Conservation (phyloP, 176 grass and related monocot species). For the Alloteropsis semialata region DNA sequence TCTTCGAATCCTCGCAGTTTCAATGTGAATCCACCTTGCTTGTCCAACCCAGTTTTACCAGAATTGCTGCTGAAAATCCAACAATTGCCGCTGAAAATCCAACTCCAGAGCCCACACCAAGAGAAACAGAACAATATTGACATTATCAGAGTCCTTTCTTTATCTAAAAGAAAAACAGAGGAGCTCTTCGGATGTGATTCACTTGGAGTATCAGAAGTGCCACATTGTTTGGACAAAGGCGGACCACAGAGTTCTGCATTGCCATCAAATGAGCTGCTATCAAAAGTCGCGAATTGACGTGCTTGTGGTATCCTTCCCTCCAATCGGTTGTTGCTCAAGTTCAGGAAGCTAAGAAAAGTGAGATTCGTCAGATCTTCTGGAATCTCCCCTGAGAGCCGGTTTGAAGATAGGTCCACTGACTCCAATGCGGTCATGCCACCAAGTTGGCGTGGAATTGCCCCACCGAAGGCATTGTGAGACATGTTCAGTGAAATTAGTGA, state of each 20-base stretch:
- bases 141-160: too few species aligned
- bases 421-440: neutral
- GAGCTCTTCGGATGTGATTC: neutral
- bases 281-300: neutral
- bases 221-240: slow-evolving; percentile 4
- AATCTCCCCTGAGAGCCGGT: neutral
- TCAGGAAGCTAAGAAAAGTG: slow-evolving; percentile 23
- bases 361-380: too few species aligned
- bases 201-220: neutral
- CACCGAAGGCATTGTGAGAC: neutral
- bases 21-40: neutral
- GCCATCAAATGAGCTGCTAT: neutral
- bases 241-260: neutral
- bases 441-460: neutral
- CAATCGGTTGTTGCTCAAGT: slow-evolving; percentile 15
- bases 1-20: too few species aligned
- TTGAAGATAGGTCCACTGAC: neutral
- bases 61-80: neutral
- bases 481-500: neutral
- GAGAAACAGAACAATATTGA: neutral
- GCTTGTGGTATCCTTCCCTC: neutral
- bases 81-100: neutral
- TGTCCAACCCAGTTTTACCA: neutral
- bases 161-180: neutral
- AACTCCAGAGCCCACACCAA: slow-evolving; percentile 1